Conservation (phyloP, 257 asterid genomes). For the Cordia subcordata region DNA sequence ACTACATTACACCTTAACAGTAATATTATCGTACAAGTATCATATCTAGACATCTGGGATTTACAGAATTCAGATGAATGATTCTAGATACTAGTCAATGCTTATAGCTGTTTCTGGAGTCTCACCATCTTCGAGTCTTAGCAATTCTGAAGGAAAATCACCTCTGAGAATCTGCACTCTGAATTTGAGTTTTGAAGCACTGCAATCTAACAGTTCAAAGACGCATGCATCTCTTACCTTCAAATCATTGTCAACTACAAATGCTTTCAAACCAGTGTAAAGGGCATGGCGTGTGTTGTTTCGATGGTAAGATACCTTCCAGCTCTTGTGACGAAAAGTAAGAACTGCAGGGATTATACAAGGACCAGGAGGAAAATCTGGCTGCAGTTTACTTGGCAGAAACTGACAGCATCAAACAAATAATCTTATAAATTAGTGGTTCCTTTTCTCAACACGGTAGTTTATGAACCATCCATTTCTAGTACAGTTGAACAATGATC, state of each 20-base stretch:
- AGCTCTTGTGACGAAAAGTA: slow-evolving; percentile 26
- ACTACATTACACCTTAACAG: too few relatives aligned
- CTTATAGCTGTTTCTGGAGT: too few relatives aligned
- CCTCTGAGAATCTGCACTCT: slow-evolving; percentile 27
- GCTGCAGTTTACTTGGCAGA: slow-evolving; percentile 4
- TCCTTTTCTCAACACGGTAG: too few relatives aligned
- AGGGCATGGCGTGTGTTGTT: background rate
- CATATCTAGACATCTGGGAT: too few relatives aligned
- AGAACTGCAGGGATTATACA: slow-evolving; percentile 23
- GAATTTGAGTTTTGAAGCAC: slow-evolving; percentile 5
- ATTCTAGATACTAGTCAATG: too few relatives aligned
- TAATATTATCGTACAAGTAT: too few relatives aligned
- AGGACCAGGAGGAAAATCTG: slow-evolving; percentile 19
- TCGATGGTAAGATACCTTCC: slow-evolving; percentile 32
- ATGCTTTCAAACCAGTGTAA: slow-evolving; percentile 26
- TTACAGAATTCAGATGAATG: too few relatives aligned
- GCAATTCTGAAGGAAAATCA: too few relatives aligned
- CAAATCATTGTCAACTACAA: slow-evolving; percentile 34
- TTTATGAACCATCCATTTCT: too few relatives aligned
- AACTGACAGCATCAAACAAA: slow-evolving; percentile 5
- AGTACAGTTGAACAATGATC: too few relatives aligned
- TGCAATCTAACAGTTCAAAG: slow-evolving; percentile 39
- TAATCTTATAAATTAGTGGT: too few relatives aligned
- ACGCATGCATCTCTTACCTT: slow-evolving; percentile 43
- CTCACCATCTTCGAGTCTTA: too few relatives aligned